Conservation (phyloP, 2,329 filamentous ascomycete genomes). For the Scedosporium boydii region DNA sequence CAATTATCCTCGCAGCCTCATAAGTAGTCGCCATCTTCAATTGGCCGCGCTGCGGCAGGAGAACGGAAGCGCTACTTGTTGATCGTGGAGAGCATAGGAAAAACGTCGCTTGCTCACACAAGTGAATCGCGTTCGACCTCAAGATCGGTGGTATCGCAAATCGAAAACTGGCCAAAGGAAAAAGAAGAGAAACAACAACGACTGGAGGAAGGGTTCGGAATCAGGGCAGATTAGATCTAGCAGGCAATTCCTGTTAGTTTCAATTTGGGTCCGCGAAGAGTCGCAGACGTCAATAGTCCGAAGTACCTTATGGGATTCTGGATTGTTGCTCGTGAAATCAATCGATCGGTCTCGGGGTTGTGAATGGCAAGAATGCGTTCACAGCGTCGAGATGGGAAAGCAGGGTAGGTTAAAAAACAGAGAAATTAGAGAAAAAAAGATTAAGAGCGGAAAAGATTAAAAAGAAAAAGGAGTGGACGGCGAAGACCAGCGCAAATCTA, state of each 20-base stretch:
- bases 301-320: background rate
- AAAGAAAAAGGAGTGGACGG: constrained; percentile 18
- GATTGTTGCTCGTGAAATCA: background rate
- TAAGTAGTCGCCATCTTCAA: constrained; percentile 31
- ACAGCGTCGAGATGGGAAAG: background rate
- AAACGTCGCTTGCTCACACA: background rate
- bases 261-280: background rate
- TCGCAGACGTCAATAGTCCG: background rate
- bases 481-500: constrained; percentile 38
- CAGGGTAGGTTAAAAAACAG: background rate
- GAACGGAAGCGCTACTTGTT: constrained; percentile 20
- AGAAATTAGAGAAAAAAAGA: constrained; percentile 1
- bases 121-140: background rate
- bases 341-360: background rate
- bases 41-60: constrained; percentile 3
- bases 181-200: background rate
- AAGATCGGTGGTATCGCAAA: background rate
- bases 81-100: constrained; percentile 28
- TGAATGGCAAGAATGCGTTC: background rate
- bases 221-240: background rate
- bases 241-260: background rate
- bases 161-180: background rate
- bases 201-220: background rate
- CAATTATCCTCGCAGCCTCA: constrained; percentile 25
- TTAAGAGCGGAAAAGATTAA: constrained; percentile 11